phyloP scores from a whole-genome alignment of 495 filamentous ascomycete genomes.

The Pyrenula aspistea region DNA sequence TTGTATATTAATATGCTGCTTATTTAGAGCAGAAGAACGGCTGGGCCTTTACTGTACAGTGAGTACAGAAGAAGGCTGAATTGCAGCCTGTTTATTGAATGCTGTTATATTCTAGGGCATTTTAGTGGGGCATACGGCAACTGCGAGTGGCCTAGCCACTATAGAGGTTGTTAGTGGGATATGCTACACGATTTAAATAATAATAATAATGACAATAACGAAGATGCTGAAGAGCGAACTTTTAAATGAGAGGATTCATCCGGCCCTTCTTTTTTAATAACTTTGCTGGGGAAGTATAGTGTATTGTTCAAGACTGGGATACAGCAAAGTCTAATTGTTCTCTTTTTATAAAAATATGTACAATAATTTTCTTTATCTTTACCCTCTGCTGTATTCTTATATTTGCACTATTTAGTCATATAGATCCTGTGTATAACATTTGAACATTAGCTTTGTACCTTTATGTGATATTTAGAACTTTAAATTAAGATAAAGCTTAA shows the following conservation, averaged over 20 bases:
- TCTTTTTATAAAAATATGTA: neutral
- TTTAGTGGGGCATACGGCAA: neutral
- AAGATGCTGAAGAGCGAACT: neutral
- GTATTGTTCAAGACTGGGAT: neutral
- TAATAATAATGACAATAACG: neutral
- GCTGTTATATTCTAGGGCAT: neutral
- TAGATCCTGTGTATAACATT: neutral
- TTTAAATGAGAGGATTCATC: neutral
- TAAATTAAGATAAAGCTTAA: neutral
- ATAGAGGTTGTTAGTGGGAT: neutral
- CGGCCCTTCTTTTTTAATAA: neutral
- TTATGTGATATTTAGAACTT: neutral
- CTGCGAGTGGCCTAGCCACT: neutral
- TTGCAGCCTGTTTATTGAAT: neutral
- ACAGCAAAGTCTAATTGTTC: neutral
- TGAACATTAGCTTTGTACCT: neutral
- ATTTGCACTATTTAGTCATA: neutral
- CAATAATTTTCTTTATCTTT: neutral
- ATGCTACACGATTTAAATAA: neutral
- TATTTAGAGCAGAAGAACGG: neutral
- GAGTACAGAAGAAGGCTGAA: neutral
- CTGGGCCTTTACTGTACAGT: neutral
- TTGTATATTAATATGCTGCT: neutral
- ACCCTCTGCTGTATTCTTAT: neutral
- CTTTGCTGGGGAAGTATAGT: neutral